Evolutionary conservation across 2,329 filamentous ascomycete species (phyloP), one percentile per base, ranked within the genome.

Genomic region (Colletotrichum aenigma): DNA sequence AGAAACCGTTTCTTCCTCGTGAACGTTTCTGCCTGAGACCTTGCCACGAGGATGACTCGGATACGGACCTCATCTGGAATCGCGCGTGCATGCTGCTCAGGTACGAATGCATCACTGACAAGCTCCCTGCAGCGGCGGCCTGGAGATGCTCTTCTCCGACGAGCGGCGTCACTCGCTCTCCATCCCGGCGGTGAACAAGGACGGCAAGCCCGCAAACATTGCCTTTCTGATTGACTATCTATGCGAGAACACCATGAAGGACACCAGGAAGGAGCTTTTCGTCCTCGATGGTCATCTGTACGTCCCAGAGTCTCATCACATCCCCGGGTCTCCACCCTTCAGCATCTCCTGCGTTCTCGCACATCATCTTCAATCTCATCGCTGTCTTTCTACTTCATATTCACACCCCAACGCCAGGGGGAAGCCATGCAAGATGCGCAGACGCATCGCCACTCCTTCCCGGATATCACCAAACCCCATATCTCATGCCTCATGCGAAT

Each of bases 61-160:
- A 38, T 66, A 12, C n/a, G 28, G 58, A 26, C 62, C 48, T 61
- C 60, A 60, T 74, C 61, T 43, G 24, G 28, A 26, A 52, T 18
- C 52, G 24, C 56, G 21, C 43, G 60, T 64, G 69, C 64, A 68
- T 75, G n/a, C 12, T 34, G 16, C n/a, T 70, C 48, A 60, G 66
- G 48, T 61, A 68, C 56, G 55, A 24, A 52, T 55, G 61, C 48
- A 58, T 73, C 66, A 65, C 70, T 69, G 70, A 77, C 73, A 61
- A 68, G 75, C 48, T 52, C 5, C 56, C 58, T 28, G 61, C 79
- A 96, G 97, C 78, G 97, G 97, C 77, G 97, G 97, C 26, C 91
- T 99, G 21, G 97, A 99, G 86, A 94, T 98, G 87, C 93, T 99
- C 78, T 99, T 99, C 86, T 92, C 93, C 36, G 94, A 98, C 83